Base-by-base conservation (phyloP, 176 grass and related monocot species). In the Rhynchospora breviuscula region DNA sequence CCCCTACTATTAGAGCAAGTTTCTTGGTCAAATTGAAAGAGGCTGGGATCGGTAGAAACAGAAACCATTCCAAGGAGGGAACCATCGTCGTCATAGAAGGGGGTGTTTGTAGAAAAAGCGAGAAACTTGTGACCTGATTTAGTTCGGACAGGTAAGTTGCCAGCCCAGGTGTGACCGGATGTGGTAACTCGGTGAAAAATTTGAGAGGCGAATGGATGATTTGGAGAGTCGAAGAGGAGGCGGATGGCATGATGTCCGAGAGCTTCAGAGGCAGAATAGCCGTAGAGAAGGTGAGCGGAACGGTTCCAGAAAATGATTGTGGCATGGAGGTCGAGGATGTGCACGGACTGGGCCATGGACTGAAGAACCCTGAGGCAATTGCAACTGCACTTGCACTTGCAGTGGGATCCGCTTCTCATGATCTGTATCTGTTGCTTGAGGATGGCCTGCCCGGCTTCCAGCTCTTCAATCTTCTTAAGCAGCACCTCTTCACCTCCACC, bases 271-370 rank as follows among this genome's bases (percentile, higher is more conserved):
- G 86, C 84, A 65, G 93, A 62, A 87, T 96, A 93, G 46, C 97
- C 97, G 83, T 96, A 99, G 12, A 99, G 75, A 47, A 85, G 85
- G 83, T 99, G 91, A 15, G 97, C 97, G 59, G 88, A 96, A 2
- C 74, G 89, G 77, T 99, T 99, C 97, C 97, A 99, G 87, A 92
- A 99, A 74, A 96, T 96, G 83, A 99, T 99, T 80, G 86, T 82
- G 17, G 93, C 89, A 43, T 96, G 85, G 46, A 96, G 91, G 83
- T 99, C 90, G 31, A 99, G 86, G 83, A 99, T 88, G 79, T 99
- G 87, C 46, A 99, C 93, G 13, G 93, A 92, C 75, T 99, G 93
- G 71, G 93, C 97, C 87, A 99, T 81, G 61, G 89, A 90, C 43
- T 96, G 88, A 25, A 99, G 72, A 72, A 96, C 90, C 69, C 86